phyloP scores from a whole-genome alignment of 371 early-diverging fungal genomes.

The Syncephalastrum contaminatum region DNA sequence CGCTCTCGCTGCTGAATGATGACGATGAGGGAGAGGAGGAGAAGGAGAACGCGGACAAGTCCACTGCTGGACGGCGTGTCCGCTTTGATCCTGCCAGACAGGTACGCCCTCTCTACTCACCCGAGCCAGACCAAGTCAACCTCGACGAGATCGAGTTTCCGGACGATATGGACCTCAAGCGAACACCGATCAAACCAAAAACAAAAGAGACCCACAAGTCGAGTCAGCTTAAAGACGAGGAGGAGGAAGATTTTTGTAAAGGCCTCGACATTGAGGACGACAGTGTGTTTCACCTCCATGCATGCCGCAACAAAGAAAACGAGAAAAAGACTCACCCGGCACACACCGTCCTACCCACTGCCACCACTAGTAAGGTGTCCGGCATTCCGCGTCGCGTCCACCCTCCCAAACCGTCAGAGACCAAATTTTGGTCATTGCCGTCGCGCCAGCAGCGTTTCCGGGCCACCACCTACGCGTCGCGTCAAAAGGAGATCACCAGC shows the following conservation, averaged over 20 bases:
- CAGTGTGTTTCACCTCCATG: conserved; percentile 6
- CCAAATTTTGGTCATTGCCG: background rate
- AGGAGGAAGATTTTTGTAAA: conserved; percentile 34
- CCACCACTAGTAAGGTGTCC: no score
- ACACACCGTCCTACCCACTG: no score
- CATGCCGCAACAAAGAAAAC: background rate
- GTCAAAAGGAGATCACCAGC: background rate
- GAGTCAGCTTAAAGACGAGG: conserved; percentile 10
- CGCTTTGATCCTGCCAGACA: no score
- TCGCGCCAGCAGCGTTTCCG: background rate
- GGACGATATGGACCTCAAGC: conserved; percentile 14
- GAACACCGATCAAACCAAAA: background rate
- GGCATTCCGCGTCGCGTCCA: no score
- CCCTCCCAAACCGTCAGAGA: background rate
- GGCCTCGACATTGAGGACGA: conserved; percentile 23
- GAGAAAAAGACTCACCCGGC: no score
- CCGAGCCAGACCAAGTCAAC: conserved; percentile 12
- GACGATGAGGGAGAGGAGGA: conserved; percentile 2
- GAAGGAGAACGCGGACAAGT: no score
- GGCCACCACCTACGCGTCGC: conserved; percentile 2
- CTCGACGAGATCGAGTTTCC: conserved; percentile 30
- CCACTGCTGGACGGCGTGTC: no score
- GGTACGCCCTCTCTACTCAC: background rate
- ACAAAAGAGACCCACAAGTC: background rate
- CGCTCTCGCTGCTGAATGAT: background rate